These are phyloP conservation scores for Andalucia godoyi DNA, from an alignment of 78 protist genomes.

Conservation along the genomic window DNA sequence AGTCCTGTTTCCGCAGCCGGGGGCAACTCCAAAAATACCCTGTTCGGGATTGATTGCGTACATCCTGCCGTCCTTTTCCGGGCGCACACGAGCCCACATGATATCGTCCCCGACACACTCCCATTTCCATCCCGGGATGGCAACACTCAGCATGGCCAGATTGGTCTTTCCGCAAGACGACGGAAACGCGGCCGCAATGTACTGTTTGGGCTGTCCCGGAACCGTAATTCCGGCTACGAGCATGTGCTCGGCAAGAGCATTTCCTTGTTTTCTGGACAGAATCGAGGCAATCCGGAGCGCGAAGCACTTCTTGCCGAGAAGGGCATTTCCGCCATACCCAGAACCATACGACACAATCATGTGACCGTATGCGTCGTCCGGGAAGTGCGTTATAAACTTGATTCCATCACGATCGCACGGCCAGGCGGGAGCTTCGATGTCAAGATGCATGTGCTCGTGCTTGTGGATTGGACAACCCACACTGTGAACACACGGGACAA, in stretches of 20 bases:
- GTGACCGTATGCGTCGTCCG: slow-evolving; percentile 34
- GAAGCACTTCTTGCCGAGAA: slow-evolving; percentile 85
- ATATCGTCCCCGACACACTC: slow-evolving; percentile 85
- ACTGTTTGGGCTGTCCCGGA: slow-evolving; percentile 1
- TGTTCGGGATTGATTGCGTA: slow-evolving; percentile 79
- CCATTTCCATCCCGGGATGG: slow-evolving; percentile 66
- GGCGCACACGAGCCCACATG: slow-evolving; percentile 59
- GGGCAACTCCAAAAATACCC: slow-evolving; percentile 92
- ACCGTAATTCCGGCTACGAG: slow-evolving; percentile 57
- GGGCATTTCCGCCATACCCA: slow-evolving; percentile 87
- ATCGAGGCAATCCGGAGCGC: slow-evolving; percentile 79
- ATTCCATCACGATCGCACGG: too few species aligned
- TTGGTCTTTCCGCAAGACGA: slow-evolving; percentile 88
- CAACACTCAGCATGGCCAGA: slow-evolving; percentile 59
- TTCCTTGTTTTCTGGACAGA: slow-evolving; percentile 54
- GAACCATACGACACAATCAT: slow-evolving; percentile 59
- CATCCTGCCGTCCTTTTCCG: slow-evolving; percentile 41
- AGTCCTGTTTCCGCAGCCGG: slow-evolving; percentile 63
- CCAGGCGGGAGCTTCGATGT: slow-evolving; percentile 65
- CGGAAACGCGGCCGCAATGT: slow-evolving; percentile 86
- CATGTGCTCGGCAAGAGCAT: slow-evolving; percentile 93
- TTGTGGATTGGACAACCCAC: slow-evolving; percentile 54
- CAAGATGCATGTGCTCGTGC: too few species aligned
- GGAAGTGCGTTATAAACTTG: slow-evolving; percentile 70
- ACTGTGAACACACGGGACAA: slow-evolving; percentile 66